These are phyloP conservation scores for Colletotrichum endophyticum DNA, from an alignment of 2,329 filamentous ascomycete species.

Conservation along the genomic window DNA sequence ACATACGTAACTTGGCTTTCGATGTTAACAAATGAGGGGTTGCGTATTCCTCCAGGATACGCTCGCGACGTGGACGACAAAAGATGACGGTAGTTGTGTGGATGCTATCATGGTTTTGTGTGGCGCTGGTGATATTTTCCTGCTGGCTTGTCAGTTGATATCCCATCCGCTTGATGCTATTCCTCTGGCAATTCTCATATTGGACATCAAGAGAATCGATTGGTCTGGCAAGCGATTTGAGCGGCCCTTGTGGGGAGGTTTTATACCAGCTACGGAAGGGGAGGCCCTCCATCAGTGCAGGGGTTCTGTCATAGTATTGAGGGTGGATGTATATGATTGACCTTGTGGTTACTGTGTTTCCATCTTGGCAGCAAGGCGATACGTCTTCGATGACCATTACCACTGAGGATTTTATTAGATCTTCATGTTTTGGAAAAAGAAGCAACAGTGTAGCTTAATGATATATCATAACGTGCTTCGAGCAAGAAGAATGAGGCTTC, in stretches of 20 bases:
- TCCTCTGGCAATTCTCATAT: not conserved
- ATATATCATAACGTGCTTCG: not conserved
- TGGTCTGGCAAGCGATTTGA: not conserved
- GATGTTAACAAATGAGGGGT: not conserved
- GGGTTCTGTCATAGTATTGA: fast-evolving
- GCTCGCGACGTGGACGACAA: not conserved
- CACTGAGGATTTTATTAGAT: no score
- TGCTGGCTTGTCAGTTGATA: not conserved
- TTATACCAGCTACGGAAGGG: not conserved
- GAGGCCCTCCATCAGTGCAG: not conserved
- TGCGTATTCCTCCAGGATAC: not conserved
- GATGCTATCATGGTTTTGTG: not conserved
- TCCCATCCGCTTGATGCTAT: fast-evolving
- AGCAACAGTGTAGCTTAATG: fast-evolving
- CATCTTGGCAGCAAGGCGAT: not conserved
- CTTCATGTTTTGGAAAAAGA: no score
- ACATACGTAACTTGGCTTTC: fast-evolving
- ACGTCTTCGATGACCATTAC: no score
- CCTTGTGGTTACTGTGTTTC: fast-evolving
- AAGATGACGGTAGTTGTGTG: not conserved
- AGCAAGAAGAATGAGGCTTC: fast-evolving
- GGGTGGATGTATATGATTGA: not conserved
- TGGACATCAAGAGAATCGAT: not conserved
- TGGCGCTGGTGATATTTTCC: not conserved
- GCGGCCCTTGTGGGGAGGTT: fast-evolving